These are phyloP conservation scores for Ormosia emarginata DNA, from an alignment of 306 rosid genomes.

Conservation along the genomic window DNA sequence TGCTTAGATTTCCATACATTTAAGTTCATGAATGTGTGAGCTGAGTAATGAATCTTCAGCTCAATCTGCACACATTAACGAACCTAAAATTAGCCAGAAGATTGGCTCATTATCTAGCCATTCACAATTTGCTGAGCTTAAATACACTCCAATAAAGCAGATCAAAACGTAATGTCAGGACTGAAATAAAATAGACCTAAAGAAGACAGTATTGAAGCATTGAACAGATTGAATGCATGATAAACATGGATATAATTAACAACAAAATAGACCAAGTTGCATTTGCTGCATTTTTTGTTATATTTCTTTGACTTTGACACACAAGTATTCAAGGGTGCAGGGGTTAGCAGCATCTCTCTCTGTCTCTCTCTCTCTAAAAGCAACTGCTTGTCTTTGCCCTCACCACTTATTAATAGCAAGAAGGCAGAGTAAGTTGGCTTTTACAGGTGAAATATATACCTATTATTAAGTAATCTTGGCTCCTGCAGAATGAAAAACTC, in stretches of 20 bases:
- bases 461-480: neutral
- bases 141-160: neutral
- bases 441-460: neutral
- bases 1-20: neutral
- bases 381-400: neutral
- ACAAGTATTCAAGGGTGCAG: neutral
- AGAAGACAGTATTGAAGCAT: neutral
- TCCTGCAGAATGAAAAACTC: neutral
- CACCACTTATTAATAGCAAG: neutral
- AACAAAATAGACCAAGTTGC: neutral
- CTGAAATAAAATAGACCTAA: neutral
- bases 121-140: no score
- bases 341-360: neutral
- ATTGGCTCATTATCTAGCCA: no score
- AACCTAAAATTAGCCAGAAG: neutral
- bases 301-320: neutral
- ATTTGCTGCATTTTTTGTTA: neutral
- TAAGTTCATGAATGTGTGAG: neutral
- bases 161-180: neutral
- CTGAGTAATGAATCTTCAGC: neutral
- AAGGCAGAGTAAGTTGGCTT: neutral
- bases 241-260: neutral
- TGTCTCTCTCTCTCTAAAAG: no score
- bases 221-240: neutral
- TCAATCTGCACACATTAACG: no score